A percentile compares a stretch with the other conserved stretches of the same genome.
phyloP scores from a whole-genome alignment of 83 land plant genomes.

The Diphasiastrum complanatum region DNA sequence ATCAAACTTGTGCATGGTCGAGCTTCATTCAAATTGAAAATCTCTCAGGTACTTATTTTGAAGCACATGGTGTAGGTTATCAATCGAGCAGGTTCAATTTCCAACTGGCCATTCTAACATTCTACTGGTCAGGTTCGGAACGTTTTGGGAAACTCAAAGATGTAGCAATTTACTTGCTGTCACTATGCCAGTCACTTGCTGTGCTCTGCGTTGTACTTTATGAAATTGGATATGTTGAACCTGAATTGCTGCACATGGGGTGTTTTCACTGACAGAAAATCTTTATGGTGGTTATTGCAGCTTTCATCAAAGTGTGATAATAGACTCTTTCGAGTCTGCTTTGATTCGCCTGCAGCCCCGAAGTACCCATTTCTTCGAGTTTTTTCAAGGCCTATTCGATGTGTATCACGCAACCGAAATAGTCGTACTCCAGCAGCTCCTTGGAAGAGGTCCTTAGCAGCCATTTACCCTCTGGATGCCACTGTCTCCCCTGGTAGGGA shows the following conservation, averaged over 20 bases:
- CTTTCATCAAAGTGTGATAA: slow-evolving; percentile 89
- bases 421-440: slow-evolving; percentile 31
- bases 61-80: too few relatives aligned
- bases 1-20: slow-evolving; percentile 65
- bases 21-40: slow-evolving; percentile 87
- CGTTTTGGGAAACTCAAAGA: too few relatives aligned
- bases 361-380: slow-evolving; percentile 67
- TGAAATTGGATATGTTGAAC: too few relatives aligned
- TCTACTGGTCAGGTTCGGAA: too few relatives aligned
- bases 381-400: slow-evolving; percentile 64
- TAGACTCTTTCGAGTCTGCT: slow-evolving; percentile 65
- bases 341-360: slow-evolving; percentile 42
- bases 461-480: slow-evolving; percentile 30
- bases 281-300: too few relatives aligned
- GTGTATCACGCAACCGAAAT: slow-evolving; percentile 68
- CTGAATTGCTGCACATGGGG: too few relatives aligned
- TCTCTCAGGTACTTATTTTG: slow-evolving; percentile 95
- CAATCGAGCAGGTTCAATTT: too few relatives aligned
- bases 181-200: too few relatives aligned
- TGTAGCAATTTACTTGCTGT: too few relatives aligned
- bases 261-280: too few relatives aligned
- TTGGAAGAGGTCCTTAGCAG: slow-evolving; percentile 32
- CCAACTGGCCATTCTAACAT: too few relatives aligned
- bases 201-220: too few relatives aligned
- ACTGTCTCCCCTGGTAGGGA: slow-evolving; percentile 28